Evolutionary conservation across 345 rosid genomes (phyloP).

Genomic region (Syzygium aromaticum): DNA sequence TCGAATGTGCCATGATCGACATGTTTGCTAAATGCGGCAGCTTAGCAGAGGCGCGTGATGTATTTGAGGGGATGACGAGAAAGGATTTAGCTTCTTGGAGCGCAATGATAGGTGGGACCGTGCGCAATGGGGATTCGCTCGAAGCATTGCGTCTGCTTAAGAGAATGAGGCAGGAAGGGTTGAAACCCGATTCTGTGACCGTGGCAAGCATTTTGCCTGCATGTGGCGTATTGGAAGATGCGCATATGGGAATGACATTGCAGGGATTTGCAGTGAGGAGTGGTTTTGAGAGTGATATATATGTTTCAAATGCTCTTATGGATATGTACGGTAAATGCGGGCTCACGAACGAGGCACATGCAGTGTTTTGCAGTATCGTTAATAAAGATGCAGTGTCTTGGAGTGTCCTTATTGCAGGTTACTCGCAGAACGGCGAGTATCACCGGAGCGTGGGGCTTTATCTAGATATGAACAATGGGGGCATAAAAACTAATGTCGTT

Average conservation of each 20-base stretch:
- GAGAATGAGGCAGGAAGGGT: constrained; percentile 24
- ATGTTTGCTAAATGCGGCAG: constrained; percentile 50
- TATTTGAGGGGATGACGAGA: constrained; percentile 26
- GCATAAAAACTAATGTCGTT: constrained; percentile 28
- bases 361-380: constrained; percentile 19
- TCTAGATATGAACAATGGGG: constrained; percentile 23
- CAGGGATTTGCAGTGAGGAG: constrained; percentile 19
- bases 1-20: constrained; percentile 34
- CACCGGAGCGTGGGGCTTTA: constrained; percentile 20
- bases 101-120: constrained; percentile 35
- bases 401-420: constrained; percentile 45
- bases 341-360: constrained; percentile 21
- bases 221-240: constrained; percentile 16
- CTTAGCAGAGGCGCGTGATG: constrained; percentile 22
- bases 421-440: constrained; percentile 31
- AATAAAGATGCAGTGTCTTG: constrained; percentile 38
- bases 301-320: constrained; percentile 45
- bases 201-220: constrained; percentile 21
- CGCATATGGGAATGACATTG: constrained; percentile 16
- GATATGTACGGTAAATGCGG: constrained; percentile 53
- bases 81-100: constrained; percentile 52
- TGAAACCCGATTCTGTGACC: constrained; percentile 20
- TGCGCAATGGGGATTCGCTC: constrained; percentile 21
- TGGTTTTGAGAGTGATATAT: constrained; percentile 24
- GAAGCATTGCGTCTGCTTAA: constrained; percentile 21